A percentile compares a stretch with the other conserved stretches of the same genome.
These are phyloP conservation scores for Colletotrichum musae DNA, from an alignment of 2,329 filamentous ascomycete genomes.

Conservation along the genomic window DNA sequence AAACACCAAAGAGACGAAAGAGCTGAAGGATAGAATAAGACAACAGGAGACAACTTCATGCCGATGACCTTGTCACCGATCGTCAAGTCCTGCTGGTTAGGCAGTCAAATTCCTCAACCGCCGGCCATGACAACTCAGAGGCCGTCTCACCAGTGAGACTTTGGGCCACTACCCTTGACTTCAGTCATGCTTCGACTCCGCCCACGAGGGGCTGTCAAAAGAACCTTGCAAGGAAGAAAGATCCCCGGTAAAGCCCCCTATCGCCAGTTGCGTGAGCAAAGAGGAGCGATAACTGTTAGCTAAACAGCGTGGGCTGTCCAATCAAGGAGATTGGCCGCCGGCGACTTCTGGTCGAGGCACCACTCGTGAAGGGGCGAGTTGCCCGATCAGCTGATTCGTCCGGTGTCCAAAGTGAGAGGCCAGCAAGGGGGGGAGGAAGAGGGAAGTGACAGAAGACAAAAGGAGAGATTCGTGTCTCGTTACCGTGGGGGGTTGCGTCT, in stretches of 20 bases:
- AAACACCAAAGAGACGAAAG: background rate
- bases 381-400: conserved; percentile 25
- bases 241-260: conserved; percentile 25
- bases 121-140: conserved; percentile 14
- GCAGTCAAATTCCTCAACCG: background rate
- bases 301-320: conserved; percentile 30
- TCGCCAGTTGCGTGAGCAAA: conserved; percentile 10
- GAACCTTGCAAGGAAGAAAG: conserved; percentile 17
- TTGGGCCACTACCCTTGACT: conserved; percentile 7
- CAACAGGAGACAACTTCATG: background rate
- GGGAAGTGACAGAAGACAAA: conserved; percentile 9
- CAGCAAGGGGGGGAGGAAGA: conserved; percentile 5
- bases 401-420: background rate
- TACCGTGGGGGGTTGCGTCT: conserved; percentile 33
- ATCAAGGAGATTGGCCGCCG: conserved; percentile 23
- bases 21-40: background rate
- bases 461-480: conserved; percentile 22
- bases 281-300: conserved; percentile 29
- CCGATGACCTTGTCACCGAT: conserved; percentile 31
- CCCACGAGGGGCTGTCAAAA: conserved; percentile 6
- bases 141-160: conserved; percentile 25
- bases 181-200: conserved; percentile 8
- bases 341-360: background rate
- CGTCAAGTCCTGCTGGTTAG: background rate
- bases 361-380: conserved; percentile 24